Evolutionary conservation across 331 rosid species (phyloP).

Genomic region (Telfairia occidentalis): DNA sequence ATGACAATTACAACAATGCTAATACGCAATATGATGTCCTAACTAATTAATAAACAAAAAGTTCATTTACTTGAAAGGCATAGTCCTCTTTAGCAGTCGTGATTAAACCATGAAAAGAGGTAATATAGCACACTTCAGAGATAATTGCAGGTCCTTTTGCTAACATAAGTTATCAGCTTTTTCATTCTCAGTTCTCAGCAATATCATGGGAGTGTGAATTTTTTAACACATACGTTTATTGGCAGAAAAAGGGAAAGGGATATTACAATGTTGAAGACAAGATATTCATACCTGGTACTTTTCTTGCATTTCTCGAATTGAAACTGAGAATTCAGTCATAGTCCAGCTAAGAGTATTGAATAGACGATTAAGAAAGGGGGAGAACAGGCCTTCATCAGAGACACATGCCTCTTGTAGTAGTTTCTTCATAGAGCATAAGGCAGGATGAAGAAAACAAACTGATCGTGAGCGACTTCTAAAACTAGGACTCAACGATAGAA

Average conservation of each 20-base stretch:
- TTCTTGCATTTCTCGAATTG: conserved; percentile 89
- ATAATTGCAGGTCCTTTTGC: neutral
- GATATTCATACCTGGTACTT: conserved; percentile 56
- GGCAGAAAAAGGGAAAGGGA: neutral
- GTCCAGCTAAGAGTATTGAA: conserved; percentile 97
- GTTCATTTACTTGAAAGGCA: neutral
- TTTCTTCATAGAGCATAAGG: conserved; percentile 40
- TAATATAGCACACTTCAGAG: neutral
- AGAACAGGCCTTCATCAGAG: conserved; percentile 62
- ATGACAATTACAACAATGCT: conserved; percentile 12
- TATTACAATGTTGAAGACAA: neutral
- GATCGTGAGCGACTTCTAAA: conserved; percentile 14
- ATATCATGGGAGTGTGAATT: neutral
- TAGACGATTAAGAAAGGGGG: conserved; percentile 88
- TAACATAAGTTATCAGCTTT: neutral
- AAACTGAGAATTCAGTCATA: conserved; percentile 96
- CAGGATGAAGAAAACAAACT: neutral
- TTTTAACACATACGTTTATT: neutral
- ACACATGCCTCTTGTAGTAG: conserved; percentile 74
- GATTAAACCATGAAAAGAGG: neutral
- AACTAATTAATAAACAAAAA: neutral
- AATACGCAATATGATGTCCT: neutral
- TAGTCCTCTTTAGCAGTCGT: neutral
- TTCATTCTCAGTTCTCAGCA: neutral
- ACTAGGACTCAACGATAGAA: neutral